phyloP scores from a whole-genome alignment of 2,329 filamentous ascomycete species.

The Aspergillus sojae region DNA sequence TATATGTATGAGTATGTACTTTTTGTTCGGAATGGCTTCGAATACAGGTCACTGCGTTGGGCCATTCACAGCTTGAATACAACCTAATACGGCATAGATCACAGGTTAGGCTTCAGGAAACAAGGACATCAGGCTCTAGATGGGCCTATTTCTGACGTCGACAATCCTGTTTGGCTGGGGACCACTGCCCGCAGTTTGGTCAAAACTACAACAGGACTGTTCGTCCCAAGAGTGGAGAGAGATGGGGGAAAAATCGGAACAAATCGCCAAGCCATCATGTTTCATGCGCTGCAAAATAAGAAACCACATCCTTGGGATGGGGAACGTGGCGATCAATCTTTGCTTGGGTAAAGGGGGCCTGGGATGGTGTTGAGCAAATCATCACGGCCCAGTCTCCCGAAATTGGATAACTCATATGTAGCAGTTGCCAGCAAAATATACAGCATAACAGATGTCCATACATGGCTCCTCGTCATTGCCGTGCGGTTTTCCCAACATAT shows the following conservation, averaged over 20 bases:
- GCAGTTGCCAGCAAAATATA: background rate
- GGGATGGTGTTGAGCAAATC: background rate
- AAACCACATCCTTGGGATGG: conserved; percentile 5
- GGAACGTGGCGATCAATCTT: conserved; percentile 12
- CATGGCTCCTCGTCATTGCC: background rate
- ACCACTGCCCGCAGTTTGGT: conserved; percentile 10
- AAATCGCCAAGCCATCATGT: conserved; percentile 2
- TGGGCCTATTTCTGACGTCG: conserved; percentile 3
- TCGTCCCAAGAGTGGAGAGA: background rate
- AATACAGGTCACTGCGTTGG: conserved; percentile 3
- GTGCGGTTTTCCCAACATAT: background rate
- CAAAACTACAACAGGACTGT: conserved; percentile 12
- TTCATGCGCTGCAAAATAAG: conserved; percentile 7
- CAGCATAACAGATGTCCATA: background rate
- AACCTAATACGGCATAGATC: background rate
- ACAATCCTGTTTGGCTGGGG: conserved; percentile 13
- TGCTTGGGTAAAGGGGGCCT: background rate
- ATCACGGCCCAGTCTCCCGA: background rate
- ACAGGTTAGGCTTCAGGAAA: conserved; percentile 4
- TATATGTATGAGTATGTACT: conserved; percentile 1
- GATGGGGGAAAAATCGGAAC: conserved; percentile 3
- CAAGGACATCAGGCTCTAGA: conserved; percentile 3
- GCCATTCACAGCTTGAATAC: background rate
- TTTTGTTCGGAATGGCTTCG: background rate
- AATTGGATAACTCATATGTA: conserved; percentile 7